Percentiles rank a stretch among this genome's conserved stretches.
phyloP scores from a whole-genome alignment of 2,329 filamentous ascomycete species.

The Penicillium sp. region DNA sequence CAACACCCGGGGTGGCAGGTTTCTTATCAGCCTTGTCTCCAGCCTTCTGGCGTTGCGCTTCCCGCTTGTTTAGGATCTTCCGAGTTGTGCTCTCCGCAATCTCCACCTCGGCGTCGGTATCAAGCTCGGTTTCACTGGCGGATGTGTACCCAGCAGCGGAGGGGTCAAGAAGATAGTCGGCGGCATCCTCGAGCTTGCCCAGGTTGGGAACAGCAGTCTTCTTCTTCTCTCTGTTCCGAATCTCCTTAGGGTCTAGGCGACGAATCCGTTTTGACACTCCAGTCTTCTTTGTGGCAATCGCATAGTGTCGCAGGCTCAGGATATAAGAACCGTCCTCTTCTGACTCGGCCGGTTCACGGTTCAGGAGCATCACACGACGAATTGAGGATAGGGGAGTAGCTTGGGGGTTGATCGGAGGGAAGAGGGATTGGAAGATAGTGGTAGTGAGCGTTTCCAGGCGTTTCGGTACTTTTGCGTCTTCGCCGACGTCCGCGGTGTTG shows the following conservation, averaged over 20 bases:
- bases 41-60: slow-evolving; percentile 52
- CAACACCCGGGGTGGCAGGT: slow-evolving; percentile 58
- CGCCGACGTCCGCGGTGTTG: slow-evolving; percentile 62
- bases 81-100: slow-evolving; percentile 63
- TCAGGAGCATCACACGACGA: slow-evolving; percentile 84
- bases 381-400: slow-evolving; percentile 90
- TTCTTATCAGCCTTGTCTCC: slow-evolving; percentile 51
- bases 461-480: slow-evolving; percentile 75
- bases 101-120: slow-evolving; percentile 95
- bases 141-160: slow-evolving; percentile 84
- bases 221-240: slow-evolving; percentile 70
- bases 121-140: slow-evolving; percentile 88
- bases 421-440: slow-evolving; percentile 93
- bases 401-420: slow-evolving; percentile 93
- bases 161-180: slow-evolving; percentile 88
- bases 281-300: slow-evolving; percentile 86
- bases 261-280: slow-evolving; percentile 84
- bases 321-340: slow-evolving; percentile 70
- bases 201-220: slow-evolving; percentile 79
- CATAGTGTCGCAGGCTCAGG: slow-evolving; percentile 89
- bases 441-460: slow-evolving; percentile 92
- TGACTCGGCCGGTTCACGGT: slow-evolving; percentile 67
- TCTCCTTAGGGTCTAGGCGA: slow-evolving; percentile 82
- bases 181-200: slow-evolving; percentile 87
- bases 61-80: slow-evolving; percentile 58